phyloP scores from a whole-genome alignment of 805 yeast species.

The Isabelozyma heimii region DNA sequence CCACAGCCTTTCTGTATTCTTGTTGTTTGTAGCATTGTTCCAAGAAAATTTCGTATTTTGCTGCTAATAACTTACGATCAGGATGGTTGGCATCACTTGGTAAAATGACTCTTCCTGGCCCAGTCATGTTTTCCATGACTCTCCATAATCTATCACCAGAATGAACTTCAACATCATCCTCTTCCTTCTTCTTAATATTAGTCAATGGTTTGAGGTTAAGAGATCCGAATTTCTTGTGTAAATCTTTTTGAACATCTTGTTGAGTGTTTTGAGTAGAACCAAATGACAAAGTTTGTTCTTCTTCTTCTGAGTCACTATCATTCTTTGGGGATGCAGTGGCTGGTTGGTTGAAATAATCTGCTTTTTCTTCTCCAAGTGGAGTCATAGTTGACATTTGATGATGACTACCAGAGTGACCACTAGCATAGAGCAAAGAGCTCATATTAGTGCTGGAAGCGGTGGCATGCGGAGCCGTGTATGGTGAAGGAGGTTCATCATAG shows the following conservation, averaged over 20 bases:
- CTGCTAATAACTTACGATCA: slow-evolving; percentile 68
- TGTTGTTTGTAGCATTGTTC: slow-evolving; percentile 85
- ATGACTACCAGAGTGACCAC: slow-evolving; percentile 26
- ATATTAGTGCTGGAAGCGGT: slow-evolving; percentile 64
- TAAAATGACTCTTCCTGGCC: slow-evolving; percentile 73
- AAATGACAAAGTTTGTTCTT: slow-evolving; percentile 53
- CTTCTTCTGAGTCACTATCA: slow-evolving; percentile 44
- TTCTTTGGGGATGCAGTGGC: slow-evolving; percentile 7
- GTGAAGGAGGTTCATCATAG: slow-evolving; percentile 48
- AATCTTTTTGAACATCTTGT: slow-evolving; percentile 48
- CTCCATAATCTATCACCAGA: slow-evolving; percentile 74
- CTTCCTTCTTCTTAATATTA: slow-evolving; percentile 18
- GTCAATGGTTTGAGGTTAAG: slow-evolving; percentile 41
- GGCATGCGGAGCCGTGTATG: slow-evolving; percentile 80
- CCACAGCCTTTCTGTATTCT: slow-evolving; percentile 70
- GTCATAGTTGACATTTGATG: slow-evolving; percentile 32
- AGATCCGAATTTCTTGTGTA: slow-evolving; percentile 16
- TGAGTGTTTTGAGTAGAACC: slow-evolving; percentile 58
- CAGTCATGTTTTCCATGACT: slow-evolving; percentile 80
- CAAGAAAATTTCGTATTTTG: slow-evolving; percentile 80
- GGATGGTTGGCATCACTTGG: slow-evolving; percentile 60
- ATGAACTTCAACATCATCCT: slow-evolving; percentile 4
- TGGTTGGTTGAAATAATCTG: slow-evolving; percentile 40
- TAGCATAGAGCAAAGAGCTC: slow-evolving; percentile 45
- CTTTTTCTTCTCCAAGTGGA: slow-evolving; percentile 36